Conservation (phyloP, 257 asterid genomes). For the Solanum piurae region DNA sequence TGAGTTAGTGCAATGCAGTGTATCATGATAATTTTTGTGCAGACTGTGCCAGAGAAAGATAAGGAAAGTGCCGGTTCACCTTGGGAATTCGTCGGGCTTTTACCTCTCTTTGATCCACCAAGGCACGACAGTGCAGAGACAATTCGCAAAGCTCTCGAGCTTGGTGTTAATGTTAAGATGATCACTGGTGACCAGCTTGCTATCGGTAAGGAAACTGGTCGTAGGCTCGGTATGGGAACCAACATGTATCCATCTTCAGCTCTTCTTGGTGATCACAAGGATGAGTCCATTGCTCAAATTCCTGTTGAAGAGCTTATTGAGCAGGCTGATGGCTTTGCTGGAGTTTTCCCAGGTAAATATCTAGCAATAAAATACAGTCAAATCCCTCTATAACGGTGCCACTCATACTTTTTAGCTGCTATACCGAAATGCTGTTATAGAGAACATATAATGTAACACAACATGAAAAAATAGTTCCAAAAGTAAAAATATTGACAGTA, state of each 20-base stretch:
- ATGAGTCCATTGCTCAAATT: conserved; percentile 39
- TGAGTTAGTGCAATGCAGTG: background rate
- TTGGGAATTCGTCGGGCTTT: conserved; percentile 58
- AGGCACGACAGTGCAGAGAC: conserved; percentile 77
- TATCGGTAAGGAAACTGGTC: conserved; percentile 74
- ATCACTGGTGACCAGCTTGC: conserved; percentile 83
- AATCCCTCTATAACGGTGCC: background rate
- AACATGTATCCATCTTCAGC: conserved; percentile 83
- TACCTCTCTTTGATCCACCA: conserved; percentile 66
- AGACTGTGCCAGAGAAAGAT: conserved; percentile 36
- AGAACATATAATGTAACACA: background rate
- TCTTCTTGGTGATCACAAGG: conserved; percentile 56
- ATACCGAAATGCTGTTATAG: background rate
- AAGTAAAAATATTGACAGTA: background rate
- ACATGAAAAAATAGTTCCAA: background rate
- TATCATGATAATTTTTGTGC: background rate
- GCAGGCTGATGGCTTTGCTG: conserved; percentile 82
- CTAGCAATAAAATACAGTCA: background rate
- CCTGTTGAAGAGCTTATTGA: conserved; percentile 68
- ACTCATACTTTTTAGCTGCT: background rate
- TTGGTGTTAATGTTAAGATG: conserved; percentile 64
- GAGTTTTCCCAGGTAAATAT: conserved; percentile 67
- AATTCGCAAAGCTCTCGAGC: conserved; percentile 47
- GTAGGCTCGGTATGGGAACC: conserved; percentile 84
- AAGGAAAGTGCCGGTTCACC: conserved; percentile 40